Percentiles rank a stretch among this genome's conserved stretches.
These are phyloP conservation scores for Daldinia sp. DNA, from an alignment of 2,329 filamentous ascomycete genomes.

Conservation along the genomic window DNA sequence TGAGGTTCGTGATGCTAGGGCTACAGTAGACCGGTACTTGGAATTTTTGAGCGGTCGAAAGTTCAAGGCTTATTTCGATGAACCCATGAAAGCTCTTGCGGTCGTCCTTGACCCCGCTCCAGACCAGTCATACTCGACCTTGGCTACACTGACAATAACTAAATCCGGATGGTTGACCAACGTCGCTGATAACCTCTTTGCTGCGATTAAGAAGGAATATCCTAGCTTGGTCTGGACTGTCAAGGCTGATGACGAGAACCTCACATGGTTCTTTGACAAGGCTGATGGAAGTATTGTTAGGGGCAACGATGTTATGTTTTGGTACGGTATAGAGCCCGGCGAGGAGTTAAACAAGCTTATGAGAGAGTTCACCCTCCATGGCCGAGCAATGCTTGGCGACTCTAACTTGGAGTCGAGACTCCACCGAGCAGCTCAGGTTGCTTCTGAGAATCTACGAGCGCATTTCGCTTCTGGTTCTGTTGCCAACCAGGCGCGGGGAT, in stretches of 20 bases:
- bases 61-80: conserved; percentile 95
- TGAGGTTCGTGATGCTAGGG: conserved; percentile 80
- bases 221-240: conserved; percentile 96
- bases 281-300: conserved; percentile 89
- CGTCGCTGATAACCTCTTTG: conserved; percentile 93
- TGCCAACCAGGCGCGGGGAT: conserved; percentile 67
- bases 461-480: conserved; percentile 54
- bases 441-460: conserved; percentile 60
- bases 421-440: conserved; percentile 76
- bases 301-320: conserved; percentile 91
- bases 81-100: conserved; percentile 89
- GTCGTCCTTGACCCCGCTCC: conserved; percentile 81
- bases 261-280: conserved; percentile 98
- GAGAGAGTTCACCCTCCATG: conserved; percentile 83
- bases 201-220: conserved; percentile 91
- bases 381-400: conserved; percentile 86
- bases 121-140: conserved; percentile 75
- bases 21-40: conserved; percentile 87
- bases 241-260: conserved; percentile 92
- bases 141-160: conserved; percentile 91
- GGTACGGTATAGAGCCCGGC: conserved; percentile 86
- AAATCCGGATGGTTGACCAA: conserved; percentile 95
- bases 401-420: conserved; percentile 89
- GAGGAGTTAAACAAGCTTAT: conserved; percentile 85
- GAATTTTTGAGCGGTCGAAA: conserved; percentile 77